Evolutionary conservation across 306 rosid genomes (phyloP).

Genomic region (Sicyos baderoa): DNA sequence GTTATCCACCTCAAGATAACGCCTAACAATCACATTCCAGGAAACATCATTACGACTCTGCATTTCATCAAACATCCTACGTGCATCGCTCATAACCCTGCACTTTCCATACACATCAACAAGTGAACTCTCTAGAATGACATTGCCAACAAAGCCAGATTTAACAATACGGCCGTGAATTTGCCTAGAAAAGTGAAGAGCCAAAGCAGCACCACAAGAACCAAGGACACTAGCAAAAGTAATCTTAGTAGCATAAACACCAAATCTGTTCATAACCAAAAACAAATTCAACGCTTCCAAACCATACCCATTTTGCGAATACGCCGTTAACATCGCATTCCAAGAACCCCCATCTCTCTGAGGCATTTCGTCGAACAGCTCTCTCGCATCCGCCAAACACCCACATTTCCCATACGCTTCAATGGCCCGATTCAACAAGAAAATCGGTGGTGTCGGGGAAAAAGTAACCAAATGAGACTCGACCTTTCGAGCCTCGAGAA

Average conservation of each 20-base stretch:
- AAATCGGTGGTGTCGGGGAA: constrained; percentile 40
- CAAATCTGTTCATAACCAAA: constrained; percentile 30
- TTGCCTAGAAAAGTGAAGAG: constrained; percentile 35
- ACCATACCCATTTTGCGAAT: constrained; percentile 28
- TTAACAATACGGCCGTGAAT: constrained; percentile 42
- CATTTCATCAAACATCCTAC: constrained; percentile 53
- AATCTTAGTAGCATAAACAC: constrained; percentile 32
- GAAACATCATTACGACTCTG: constrained; percentile 47
- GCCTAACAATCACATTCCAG: constrained; percentile 71
- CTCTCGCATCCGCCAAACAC: constrained; percentile 46
- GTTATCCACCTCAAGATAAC: constrained; percentile 54
- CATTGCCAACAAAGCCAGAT: constrained; percentile 45
- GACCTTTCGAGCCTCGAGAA: constrained; percentile 46
- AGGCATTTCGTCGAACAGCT: constrained; percentile 75
- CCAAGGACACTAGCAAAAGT: constrained; percentile 52
- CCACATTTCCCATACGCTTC: constrained; percentile 56
- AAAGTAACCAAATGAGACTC: constrained; percentile 55
- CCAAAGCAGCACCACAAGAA: constrained; percentile 37
- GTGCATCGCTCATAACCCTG: constrained; percentile 38
- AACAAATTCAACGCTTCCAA: constrained; percentile 33
- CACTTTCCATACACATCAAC: constrained; percentile 69
- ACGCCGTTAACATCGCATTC: constrained; percentile 55
- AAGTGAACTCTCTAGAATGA: constrained; percentile 53
- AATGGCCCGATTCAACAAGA: constrained; percentile 57
- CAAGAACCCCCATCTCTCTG: constrained; percentile 57